Conservation (phyloP, 306 rosid genomes). For the Macrotyloma uniflorum region DNA sequence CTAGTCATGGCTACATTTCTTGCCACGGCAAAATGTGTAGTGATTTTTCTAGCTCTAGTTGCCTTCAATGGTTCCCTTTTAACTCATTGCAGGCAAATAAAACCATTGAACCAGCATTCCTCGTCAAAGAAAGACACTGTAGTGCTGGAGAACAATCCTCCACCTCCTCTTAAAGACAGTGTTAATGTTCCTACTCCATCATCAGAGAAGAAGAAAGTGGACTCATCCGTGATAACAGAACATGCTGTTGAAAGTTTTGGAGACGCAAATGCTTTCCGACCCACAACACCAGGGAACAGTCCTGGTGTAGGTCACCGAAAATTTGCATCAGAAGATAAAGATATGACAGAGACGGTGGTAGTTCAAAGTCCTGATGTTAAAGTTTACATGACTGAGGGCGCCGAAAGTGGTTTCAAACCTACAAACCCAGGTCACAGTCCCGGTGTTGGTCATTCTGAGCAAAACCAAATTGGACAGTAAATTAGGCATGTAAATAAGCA, state of each 20-base stretch:
- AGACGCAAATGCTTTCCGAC: slow-evolving; percentile 41
- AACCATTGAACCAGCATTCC: slow-evolving; percentile 15
- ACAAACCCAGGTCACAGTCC: slow-evolving; percentile 56
- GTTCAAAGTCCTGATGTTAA: slow-evolving; percentile 29
- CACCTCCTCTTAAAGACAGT: not conserved
- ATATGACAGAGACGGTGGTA: not conserved
- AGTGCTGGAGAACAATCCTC: not conserved
- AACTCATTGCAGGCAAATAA: slow-evolving; percentile 34
- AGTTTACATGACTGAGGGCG: not conserved
- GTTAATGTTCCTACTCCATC: not conserved
- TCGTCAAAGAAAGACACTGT: not conserved
- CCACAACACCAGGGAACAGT: slow-evolving; percentile 66
- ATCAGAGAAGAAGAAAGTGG: slow-evolving; percentile 15
- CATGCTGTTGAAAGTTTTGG: not conserved
- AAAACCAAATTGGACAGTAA: slow-evolving; percentile 25
- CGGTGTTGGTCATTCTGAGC: slow-evolving; percentile 51
- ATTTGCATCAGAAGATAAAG: not conserved
- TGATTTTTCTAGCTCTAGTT: slow-evolving; percentile 27
- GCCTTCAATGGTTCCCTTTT: slow-evolving; percentile 13
- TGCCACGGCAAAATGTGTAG: slow-evolving; percentile 11
- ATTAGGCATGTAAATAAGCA: not conserved
- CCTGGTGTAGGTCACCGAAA: slow-evolving; percentile 59
- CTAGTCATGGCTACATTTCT: slow-evolving; percentile 29
- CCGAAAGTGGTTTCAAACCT: slow-evolving; percentile 38
- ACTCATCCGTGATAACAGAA: not conserved